Evolutionary conservation across 176 grass and related monocot species (phyloP).

Genomic region (Rhipidocladum racemiflorum): DNA sequence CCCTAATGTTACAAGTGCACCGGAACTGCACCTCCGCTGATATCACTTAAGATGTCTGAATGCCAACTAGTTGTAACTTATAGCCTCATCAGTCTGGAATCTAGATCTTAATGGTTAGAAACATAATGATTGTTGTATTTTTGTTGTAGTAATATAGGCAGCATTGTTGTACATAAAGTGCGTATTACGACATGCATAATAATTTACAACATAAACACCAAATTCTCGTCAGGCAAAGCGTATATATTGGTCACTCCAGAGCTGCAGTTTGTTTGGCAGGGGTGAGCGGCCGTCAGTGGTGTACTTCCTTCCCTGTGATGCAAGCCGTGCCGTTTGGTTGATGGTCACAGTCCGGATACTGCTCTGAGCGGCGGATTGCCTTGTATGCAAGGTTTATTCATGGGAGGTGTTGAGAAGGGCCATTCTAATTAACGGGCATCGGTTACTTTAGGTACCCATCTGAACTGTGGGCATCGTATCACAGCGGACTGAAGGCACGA

Average conservation of each 20-base stretch:
- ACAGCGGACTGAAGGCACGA: background rate
- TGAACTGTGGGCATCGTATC: background rate
- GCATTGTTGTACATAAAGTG: slow-evolving; percentile 10
- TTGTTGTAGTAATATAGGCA: background rate
- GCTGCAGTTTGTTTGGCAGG: background rate
- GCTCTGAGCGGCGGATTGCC: background rate
- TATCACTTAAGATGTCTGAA: background rate
- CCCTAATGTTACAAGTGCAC: slow-evolving; percentile 21
- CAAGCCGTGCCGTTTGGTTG: slow-evolving; percentile 9
- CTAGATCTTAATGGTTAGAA: background rate
- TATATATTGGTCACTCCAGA: background rate
- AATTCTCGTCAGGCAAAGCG: background rate
- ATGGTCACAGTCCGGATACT: slow-evolving; percentile 12
- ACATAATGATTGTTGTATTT: background rate
- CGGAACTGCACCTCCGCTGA: background rate
- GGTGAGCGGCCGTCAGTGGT: background rate
- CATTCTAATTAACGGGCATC: background rate
- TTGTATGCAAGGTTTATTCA: slow-evolving; percentile 17
- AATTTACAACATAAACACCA: background rate
- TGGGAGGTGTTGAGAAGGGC: background rate
- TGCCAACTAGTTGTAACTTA: background rate
- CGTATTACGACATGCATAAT: background rate
- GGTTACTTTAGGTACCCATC: background rate
- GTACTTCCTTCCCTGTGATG: background rate
- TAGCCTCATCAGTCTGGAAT: background rate